Percentiles rank a stretch among this genome's conserved stretches.
Conservation (phyloP, 495 filamentous ascomycete genomes). For the Amorphotheca resinae region DNA sequence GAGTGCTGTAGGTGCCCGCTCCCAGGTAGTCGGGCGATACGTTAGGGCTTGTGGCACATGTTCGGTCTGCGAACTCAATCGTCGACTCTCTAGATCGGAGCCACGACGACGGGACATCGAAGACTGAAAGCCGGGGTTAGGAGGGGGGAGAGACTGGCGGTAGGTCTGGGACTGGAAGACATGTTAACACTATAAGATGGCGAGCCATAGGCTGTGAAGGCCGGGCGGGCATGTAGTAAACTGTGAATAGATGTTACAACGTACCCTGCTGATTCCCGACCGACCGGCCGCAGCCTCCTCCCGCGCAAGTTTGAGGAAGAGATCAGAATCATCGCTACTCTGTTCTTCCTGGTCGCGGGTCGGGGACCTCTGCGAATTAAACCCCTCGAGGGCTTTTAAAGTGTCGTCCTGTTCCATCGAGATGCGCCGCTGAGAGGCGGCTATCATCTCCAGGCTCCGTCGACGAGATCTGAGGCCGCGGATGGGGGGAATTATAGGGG, state of each 20-base stretch:
- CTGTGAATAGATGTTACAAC: background rate
- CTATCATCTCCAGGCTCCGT: constrained; percentile 36
- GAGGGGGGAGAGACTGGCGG: constrained; percentile 16
- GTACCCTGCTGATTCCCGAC: background rate
- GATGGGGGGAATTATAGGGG: constrained; percentile 31
- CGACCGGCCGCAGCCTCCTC: constrained; percentile 26
- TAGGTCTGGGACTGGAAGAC: constrained; percentile 18
- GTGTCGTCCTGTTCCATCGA: constrained; percentile 33
- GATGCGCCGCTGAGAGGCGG: constrained; percentile 19
- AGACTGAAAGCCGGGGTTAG: constrained; percentile 4
- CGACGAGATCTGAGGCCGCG: constrained; percentile 38
- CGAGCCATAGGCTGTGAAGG: constrained; percentile 5
- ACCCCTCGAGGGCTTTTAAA: constrained; percentile 35
- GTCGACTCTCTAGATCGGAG: constrained; percentile 11
- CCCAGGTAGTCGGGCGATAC: constrained; percentile 26
- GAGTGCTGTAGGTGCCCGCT: constrained; percentile 31
- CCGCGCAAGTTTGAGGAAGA: constrained; percentile 40
- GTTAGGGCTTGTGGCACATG: constrained; percentile 22
- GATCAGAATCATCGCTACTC: constrained; percentile 30
- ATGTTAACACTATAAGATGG: constrained; percentile 4
- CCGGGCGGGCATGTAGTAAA: background rate
- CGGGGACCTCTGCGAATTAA: constrained; percentile 16
- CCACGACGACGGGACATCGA: constrained; percentile 14
- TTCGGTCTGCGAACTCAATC: constrained; percentile 10
- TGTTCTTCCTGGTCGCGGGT: constrained; percentile 13